Percentiles rank a stretch among this genome's conserved stretches.
These are phyloP conservation scores for Epichloe typhina DNA, from an alignment of 2,329 filamentous ascomycete genomes.

Conservation along the genomic window DNA sequence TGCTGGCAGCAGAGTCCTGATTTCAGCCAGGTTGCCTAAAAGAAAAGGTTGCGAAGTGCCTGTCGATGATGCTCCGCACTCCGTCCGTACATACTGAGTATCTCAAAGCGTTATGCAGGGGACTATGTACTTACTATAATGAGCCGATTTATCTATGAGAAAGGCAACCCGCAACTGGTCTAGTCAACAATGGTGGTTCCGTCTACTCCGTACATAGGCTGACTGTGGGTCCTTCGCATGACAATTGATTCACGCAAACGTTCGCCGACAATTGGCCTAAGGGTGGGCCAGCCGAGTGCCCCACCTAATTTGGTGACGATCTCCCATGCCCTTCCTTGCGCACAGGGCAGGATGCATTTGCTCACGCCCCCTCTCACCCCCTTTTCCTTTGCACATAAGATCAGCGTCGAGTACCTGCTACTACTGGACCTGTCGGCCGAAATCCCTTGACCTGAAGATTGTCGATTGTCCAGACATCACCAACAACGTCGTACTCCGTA, in stretches of 20 bases:
- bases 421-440: slow-evolving; percentile 4
- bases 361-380: neutral
- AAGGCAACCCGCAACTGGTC: neutral
- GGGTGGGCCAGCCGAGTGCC: neutral
- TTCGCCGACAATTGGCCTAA: slow-evolving; percentile 5
- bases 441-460: neutral
- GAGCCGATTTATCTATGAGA: neutral
- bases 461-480: neutral
- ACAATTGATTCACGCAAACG: slow-evolving; percentile 1
- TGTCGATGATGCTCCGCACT: too few species aligned
- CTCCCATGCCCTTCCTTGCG: neutral
- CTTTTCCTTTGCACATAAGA: neutral
- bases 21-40: too few species aligned
- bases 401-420: neutral
- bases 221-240: neutral
- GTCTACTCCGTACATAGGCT: neutral
- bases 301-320: slow-evolving; percentile 4
- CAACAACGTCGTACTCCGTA: too few species aligned
- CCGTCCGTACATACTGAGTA: neutral
- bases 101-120: neutral
- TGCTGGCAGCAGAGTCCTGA: too few species aligned
- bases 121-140: neutral
- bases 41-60: too few species aligned
- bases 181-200: slow-evolving; percentile 1
- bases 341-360: neutral